phyloP scores from a whole-genome alignment of 1,284 basidiomycete species.

The Tremellales sp. region DNA sequence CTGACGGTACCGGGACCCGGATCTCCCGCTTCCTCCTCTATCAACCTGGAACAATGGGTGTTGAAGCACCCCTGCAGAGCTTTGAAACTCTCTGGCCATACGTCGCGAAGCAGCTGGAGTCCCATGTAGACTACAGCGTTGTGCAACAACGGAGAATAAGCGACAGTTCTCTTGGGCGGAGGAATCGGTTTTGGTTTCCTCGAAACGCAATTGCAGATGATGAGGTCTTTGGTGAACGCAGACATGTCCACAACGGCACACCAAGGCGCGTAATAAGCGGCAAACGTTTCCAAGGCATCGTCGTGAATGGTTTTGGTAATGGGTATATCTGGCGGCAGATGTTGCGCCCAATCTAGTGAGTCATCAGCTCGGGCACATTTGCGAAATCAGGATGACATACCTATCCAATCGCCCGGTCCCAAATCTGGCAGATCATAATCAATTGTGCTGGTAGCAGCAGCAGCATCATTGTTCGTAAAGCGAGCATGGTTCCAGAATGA shows the following conservation, averaged over 20 bases:
- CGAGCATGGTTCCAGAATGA: no score
- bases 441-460: no score
- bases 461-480: no score
- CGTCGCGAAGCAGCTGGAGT: constrained; percentile 1
- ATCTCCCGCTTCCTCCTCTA: neutral
- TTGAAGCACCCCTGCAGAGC: constrained; percentile 3
- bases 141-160: constrained; percentile 11
- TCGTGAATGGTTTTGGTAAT: constrained; percentile 10
- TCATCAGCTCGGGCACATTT: no score
- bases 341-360: constrained; percentile 15
- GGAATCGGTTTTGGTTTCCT: neutral
- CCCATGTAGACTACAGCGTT: constrained; percentile 6
- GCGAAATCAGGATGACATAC: no score
- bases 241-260: constrained; percentile 18
- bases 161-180: neutral
- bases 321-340: constrained; percentile 7
- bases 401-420: no score
- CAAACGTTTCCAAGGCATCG: constrained; percentile 12
- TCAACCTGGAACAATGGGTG: constrained; percentile 5
- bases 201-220: constrained; percentile 2
- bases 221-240: constrained; percentile 10
- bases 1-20: constrained; percentile 1
- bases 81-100: neutral
- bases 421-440: no score
- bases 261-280: constrained; percentile 20